Percentiles rank a stretch among this genome's conserved stretches.
phyloP scores from a whole-genome alignment of 345 rosid species.

The Lenwebbia sp. region DNA sequence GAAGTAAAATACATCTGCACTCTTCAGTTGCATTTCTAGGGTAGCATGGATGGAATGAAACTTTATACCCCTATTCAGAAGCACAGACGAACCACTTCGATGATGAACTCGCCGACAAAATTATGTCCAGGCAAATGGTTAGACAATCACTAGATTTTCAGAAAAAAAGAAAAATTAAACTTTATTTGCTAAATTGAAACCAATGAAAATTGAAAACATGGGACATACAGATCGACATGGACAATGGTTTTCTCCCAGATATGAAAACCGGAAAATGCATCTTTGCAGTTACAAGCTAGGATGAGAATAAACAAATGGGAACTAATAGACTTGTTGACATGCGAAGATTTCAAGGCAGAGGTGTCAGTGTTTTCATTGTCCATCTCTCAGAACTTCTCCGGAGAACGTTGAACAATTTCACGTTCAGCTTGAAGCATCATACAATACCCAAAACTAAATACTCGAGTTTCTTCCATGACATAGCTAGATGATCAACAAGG shows the following conservation, averaged over 20 bases:
- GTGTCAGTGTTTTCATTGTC: not conserved
- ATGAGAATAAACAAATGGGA: not conserved
- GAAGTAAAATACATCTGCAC: not conserved
- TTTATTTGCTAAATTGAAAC: not conserved
- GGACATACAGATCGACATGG: not conserved
- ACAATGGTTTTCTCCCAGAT: not conserved
- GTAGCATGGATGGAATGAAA: not conserved
- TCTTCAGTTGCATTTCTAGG: not conserved
- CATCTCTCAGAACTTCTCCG: not conserved
- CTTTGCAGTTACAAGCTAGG: not conserved
- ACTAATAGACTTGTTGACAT: not conserved
- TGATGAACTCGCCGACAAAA: not conserved
- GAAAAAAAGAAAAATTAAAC: not conserved
- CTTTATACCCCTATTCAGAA: not conserved
- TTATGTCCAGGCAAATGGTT: not conserved
- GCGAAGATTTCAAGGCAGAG: not conserved
- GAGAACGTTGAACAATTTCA: not conserved
- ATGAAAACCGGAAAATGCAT: not conserved
- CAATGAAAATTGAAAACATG: not conserved
- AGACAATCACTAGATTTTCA: not conserved
- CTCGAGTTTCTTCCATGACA: not conserved
- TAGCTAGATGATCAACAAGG: not conserved
- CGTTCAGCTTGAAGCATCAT: not conserved
- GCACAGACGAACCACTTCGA: not conserved
- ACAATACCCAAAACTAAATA: not conserved